A percentile compares a stretch with the other conserved stretches of the same genome.
Conservation (phyloP, 345 rosid genomes). For the Citrus reticulata region DNA sequence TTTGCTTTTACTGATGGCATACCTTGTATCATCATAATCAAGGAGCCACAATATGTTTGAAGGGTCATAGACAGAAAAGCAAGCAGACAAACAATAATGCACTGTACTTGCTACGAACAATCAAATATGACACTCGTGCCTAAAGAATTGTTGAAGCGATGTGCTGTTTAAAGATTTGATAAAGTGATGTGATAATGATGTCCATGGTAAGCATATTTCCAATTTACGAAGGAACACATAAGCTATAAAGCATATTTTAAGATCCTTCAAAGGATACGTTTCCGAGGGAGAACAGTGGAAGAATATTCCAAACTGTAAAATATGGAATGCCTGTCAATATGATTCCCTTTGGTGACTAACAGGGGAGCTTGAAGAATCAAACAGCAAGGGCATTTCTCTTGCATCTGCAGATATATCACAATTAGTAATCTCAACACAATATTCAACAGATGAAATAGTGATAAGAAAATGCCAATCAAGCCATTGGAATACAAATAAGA, state of each 20-base stretch:
- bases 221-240: not conserved
- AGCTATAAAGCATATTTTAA: not conserved
- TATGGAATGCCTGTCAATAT: constrained; percentile 36
- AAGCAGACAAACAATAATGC: not conserved
- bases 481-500: not conserved
- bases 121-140: not conserved
- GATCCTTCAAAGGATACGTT: constrained; percentile 59
- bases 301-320: constrained; percentile 38
- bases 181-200: not conserved
- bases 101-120: not conserved
- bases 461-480: constrained; percentile 12
- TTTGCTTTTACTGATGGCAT: not conserved
- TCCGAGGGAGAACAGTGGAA: constrained; percentile 46
- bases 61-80: not conserved
- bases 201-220: not conserved
- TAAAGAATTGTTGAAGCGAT: not conserved
- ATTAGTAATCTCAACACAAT: not conserved
- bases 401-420: constrained; percentile 31
- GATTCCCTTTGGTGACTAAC: constrained; percentile 26
- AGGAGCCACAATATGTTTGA: not conserved
- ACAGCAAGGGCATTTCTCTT: constrained; percentile 37
- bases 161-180: not conserved
- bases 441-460: not conserved
- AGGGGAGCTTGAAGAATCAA: constrained; percentile 29
- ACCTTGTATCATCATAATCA: not conserved